Percentiles rank a stretch among this genome's conserved stretches.
These are phyloP conservation scores for Fraxinus sp. DNA, from an alignment of 305 asterid genomes.

Conservation along the genomic window DNA sequence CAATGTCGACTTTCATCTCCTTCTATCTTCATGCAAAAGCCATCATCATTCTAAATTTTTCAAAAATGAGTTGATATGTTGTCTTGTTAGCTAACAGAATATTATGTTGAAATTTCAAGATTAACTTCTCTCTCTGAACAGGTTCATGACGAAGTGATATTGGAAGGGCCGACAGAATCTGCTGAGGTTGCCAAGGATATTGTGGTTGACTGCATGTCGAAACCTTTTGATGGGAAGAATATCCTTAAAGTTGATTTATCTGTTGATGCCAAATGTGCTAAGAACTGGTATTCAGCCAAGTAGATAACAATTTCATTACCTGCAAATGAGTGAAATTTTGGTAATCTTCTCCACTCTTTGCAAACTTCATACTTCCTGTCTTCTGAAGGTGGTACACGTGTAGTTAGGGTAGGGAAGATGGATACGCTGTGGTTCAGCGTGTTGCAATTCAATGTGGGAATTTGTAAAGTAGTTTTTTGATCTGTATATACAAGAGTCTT, in stretches of 20 bases:
- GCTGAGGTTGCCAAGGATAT: constrained; percentile 81
- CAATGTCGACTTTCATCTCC: neutral
- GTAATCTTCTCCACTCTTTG: neutral
- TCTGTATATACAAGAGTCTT: neutral
- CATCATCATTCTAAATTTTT: neutral
- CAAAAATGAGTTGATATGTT: neutral
- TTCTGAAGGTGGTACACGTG: neutral
- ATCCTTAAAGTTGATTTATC: constrained; percentile 78
- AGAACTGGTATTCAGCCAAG: constrained; percentile 93
- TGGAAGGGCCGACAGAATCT: constrained; percentile 91
- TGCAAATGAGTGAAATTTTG: neutral
- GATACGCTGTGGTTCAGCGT: neutral
- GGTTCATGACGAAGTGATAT: constrained; percentile 94
- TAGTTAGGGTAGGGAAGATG: neutral
- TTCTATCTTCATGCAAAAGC: neutral
- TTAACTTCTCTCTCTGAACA: constrained; percentile 27
- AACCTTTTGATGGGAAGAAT: constrained; percentile 78
- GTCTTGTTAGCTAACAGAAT: neutral
- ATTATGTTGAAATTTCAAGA: neutral
- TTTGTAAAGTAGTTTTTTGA: neutral
- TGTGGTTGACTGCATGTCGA: constrained; percentile 89
- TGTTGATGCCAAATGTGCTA: constrained; percentile 96
- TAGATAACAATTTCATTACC: constrained; percentile 29
- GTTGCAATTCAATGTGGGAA: neutral
- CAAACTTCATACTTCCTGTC: constrained; percentile 9